A percentile compares a stretch with the other conserved stretches of the same genome.
Evolutionary conservation across 495 filamentous ascomycete genomes (phyloP).

Genomic region (Penicillium samsonianum): DNA sequence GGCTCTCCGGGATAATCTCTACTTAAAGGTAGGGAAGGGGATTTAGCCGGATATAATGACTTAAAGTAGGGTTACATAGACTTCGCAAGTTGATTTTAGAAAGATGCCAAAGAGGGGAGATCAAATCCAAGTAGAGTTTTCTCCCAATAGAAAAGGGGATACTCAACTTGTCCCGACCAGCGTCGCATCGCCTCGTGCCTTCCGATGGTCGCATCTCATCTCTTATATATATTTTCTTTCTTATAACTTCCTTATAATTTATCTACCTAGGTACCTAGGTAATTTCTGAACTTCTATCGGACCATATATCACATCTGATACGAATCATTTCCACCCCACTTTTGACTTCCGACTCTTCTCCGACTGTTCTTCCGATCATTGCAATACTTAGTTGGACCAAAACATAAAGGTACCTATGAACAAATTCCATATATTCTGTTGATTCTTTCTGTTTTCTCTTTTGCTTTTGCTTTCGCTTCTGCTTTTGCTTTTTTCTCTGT

Average conservation of each 20-base stretch:
- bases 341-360: neutral
- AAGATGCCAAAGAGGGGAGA: neutral
- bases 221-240: neutral
- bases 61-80: slow-evolving; percentile 34
- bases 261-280: no score
- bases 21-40: neutral
- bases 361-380: slow-evolving; percentile 1
- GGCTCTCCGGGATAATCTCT: neutral
- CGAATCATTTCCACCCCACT: neutral
- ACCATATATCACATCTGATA: neutral
- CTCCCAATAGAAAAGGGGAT: slow-evolving; percentile 15
- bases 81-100: neutral
- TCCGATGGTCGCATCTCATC: slow-evolving; percentile 39
- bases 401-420: slow-evolving; percentile 5
- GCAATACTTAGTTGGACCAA: neutral
- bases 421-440: no score
- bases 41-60: slow-evolving; percentile 10
- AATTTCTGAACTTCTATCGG: neutral
- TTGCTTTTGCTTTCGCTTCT: no score
- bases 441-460: neutral
- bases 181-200: slow-evolving; percentile 39
- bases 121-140: slow-evolving; percentile 5
- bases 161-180: slow-evolving; percentile 26
- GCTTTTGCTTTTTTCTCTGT: slow-evolving; percentile 8
- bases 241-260: neutral